A percentile compares a stretch with the other conserved stretches of the same genome.
phyloP scores from a whole-genome alignment of 2,329 filamentous ascomycete species.

The Cladosporium sp. region DNA sequence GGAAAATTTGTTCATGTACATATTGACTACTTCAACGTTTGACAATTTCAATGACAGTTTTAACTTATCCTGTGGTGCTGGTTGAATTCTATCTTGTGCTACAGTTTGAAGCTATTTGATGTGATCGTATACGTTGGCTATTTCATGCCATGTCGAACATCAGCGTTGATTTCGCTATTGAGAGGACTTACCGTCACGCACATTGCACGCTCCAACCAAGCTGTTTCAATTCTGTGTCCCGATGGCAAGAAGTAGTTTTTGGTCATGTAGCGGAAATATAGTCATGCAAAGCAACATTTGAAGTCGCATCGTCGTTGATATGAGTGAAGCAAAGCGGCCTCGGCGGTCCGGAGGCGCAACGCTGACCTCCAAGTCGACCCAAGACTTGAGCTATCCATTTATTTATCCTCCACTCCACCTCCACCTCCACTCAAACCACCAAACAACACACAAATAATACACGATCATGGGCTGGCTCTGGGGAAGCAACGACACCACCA shows the following conservation, averaged over 20 bases:
- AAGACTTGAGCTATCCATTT: neutral
- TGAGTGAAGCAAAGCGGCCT: neutral
- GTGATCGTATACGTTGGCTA: neutral
- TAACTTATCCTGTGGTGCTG: neutral
- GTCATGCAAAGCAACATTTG: neutral
- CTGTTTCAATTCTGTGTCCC: neutral
- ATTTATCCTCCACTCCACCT: neutral
- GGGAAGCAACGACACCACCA: slow-evolving; percentile 41
- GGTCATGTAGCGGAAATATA: neutral
- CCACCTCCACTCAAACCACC: neutral
- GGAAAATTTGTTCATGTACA: slow-evolving; percentile 1
- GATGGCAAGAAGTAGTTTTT: neutral
- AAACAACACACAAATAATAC: neutral
- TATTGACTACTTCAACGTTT: slow-evolving; percentile 17
- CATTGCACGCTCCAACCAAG: neutral
- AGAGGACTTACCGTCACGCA: neutral
- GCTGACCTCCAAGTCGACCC: neutral
- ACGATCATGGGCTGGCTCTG: slow-evolving; percentile 65
- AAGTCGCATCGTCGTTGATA: neutral
- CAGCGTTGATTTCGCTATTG: neutral
- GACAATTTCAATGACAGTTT: slow-evolving; percentile 4
- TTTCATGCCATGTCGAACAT: too few species aligned
- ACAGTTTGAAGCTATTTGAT: neutral
- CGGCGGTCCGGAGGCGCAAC: neutral
- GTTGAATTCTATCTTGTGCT: neutral